Base-by-base conservation (phyloP, 1,284 basidiomycete species). In the Fomitopsis betulina region DNA sequence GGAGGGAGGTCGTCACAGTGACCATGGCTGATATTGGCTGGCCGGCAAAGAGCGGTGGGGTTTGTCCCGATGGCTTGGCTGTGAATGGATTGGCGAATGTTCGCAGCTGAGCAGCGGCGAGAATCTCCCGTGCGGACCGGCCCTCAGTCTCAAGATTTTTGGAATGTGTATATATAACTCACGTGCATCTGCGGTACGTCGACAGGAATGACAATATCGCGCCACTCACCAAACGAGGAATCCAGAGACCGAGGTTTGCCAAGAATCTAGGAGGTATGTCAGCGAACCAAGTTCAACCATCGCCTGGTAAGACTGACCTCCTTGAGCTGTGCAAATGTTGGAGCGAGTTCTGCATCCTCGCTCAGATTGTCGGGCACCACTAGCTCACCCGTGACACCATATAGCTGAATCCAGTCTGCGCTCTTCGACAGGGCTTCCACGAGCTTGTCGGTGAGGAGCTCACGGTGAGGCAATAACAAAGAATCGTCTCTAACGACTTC, bases 171-270 rank as follows among this genome's bases (percentile, higher is more conserved):
- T 40, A 35, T 39, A 17, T 21, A 5, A 75, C 86, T 72, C 59
- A 91, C 91, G 67, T 86, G 84, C 78, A 93, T 87, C 56, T 81
- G 79, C 1, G 93, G 92, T 45, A 94, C 78, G 67, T 94, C 93
- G 3, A 94, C 87, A 13, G 91, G 91, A 49, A 94, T 90, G 52
- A 76, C 79, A 40, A 94, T 82, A 61, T 87, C 81, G 53, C 83
- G 78, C 89, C 91, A 93, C 25, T 66, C 64, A 2, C 63, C 65
- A 47, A 62, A 63, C 23, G 61, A 69, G 13, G 68, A 61, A 40
- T 72, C 63, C 12, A 75, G 68, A 59, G 78, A 76, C 65, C 71
- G 72, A 54, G 77, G 75, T 50, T 65, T 70, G 47, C 71, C 71
- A 37, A 85, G 68, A 23, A 75, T 70, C 82, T 84, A 35, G 30